Base-by-base conservation (phyloP, 306 rosid species). In the Vachellia pachyceras region DNA sequence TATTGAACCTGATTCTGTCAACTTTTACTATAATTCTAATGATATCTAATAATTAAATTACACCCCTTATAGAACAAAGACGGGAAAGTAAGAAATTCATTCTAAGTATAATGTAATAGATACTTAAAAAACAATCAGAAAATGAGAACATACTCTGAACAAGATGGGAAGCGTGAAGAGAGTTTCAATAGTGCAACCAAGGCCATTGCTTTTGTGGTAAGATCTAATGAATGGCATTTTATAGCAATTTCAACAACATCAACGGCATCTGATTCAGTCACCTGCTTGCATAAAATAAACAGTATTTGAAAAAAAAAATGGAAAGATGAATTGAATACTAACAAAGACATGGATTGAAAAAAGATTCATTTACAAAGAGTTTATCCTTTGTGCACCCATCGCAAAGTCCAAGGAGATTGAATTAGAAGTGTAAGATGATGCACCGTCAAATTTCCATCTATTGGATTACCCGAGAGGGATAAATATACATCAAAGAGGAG, bases 141-240 rank as follows among this genome's bases (percentile, higher is more conserved):
- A 77, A 57, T 45, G 22, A 76, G 81, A 54, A 58, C 94, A 64
- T 93, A 96, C 99, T 92, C 97, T 78, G 97, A 93, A 86, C 91
- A 92, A 75, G 98, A 87, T 80, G 98, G 97, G 82, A 96, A 96
- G 77, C 99, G 98, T 66, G 99, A 96, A 85, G 99, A 96, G 76
- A 93, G 94, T 92, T 96, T 96, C 78, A 96, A 85, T 72, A 96
- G 84, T 74, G 98, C 90, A 89, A 87, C 86, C 94, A 96, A 76
- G 83, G 94, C 94, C 99, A 96, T 96, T 4, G 98, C 84, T 88
- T 96, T 92, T 42, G 97, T 96, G 57, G 96, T 86, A 55, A 92
- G 92, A 90, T 93, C 97, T 3, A 92, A 92, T 41, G 85, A 83
- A 79, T 88, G 97, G 9, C 87, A 88, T 80, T 90, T 92, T 72